phyloP scores from a whole-genome alignment of 75 land plant species.

The Sequoia sempervirens region DNA sequence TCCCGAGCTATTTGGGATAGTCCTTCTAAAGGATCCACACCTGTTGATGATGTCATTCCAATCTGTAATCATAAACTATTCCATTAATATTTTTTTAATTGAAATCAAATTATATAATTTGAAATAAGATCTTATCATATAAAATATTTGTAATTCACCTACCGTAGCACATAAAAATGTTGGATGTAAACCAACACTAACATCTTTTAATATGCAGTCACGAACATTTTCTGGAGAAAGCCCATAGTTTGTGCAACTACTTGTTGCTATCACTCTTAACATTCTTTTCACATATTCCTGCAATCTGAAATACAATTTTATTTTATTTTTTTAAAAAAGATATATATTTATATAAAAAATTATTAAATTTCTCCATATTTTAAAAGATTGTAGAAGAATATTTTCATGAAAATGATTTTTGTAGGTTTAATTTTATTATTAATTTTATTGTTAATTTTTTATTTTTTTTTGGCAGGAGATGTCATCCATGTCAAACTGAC shows the following conservation, averaged over 20 bases:
- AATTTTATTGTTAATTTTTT: no score
- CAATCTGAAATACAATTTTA: conserved; percentile 35
- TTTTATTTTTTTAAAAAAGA: no score
- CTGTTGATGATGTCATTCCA: conserved; percentile 83
- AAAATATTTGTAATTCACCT: conserved; percentile 56
- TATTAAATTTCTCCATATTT: no score
- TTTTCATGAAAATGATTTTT: no score
- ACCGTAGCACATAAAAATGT: conserved; percentile 10
- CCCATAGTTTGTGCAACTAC: conserved; percentile 35
- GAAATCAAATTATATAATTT: no score
- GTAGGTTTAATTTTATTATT: no score
- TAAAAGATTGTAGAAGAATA: no score
- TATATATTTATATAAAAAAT: no score
- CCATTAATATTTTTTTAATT: no score
- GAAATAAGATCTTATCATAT: background rate
- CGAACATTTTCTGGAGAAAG: conserved; percentile 22
- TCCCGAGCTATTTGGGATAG: conserved; percentile 49
- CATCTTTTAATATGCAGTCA: conserved; percentile 43
- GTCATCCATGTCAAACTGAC: conserved; percentile 53
- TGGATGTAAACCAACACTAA: conserved; percentile 51
- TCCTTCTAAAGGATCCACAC: conserved; percentile 67
- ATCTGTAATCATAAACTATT: conserved; percentile 30
- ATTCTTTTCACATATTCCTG: conserved; percentile 33
- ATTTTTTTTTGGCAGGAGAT: no score
- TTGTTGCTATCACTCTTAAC: no score